Evolutionary conservation across 371 early-diverging fungal species (phyloP), one percentile per base, ranked within the genome.

Genomic region (Mucor racemosus): DNA sequence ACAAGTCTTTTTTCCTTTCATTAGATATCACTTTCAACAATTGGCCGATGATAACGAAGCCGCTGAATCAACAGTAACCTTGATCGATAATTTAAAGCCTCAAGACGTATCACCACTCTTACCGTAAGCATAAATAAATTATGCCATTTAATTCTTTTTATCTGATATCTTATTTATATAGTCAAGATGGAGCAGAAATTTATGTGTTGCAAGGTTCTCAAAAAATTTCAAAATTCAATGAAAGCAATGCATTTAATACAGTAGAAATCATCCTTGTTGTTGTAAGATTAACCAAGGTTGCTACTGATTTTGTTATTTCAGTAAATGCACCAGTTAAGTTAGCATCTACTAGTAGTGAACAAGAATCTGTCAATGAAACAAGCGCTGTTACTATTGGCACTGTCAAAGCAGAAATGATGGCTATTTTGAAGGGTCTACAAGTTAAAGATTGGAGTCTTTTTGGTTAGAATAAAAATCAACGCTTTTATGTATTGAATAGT

Each of bases 21-120:
- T 74, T 74, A 91, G 92, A 36, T 87, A 83, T 62, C 95, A 96
- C 73, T 96, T 92, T 69, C 77, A 82, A 57, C 90, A 92, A 50
- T 72, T 96, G 15, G 93, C 93, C 5, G 85, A 86, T 8, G 89
- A 91, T 73, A 96, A 96, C 72, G 88, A 91, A 8, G 93, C 94
- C 0, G 66, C 74, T 7, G 61, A 67, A 5, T 35, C 61, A 26
- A 58, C 72, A 6, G 62, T 81, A n/a, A 69, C 69, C 13, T 59
- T 35, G 19, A 67, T 89, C n/a, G 70, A 76, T 34, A 67, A 60
- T 4, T 64, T 68, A 4, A 21, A 63, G 10, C 26, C 70, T 3
- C 36, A 64, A 14, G 62, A 73, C 0, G 75, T 78, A 2, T 44
- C 84, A 3, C 88, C 91, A 14, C 35, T 63, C 15, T 73, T 90